These are phyloP conservation scores for Mycogone perniciosa DNA, from an alignment of 2,329 filamentous ascomycete genomes.

Conservation along the genomic window DNA sequence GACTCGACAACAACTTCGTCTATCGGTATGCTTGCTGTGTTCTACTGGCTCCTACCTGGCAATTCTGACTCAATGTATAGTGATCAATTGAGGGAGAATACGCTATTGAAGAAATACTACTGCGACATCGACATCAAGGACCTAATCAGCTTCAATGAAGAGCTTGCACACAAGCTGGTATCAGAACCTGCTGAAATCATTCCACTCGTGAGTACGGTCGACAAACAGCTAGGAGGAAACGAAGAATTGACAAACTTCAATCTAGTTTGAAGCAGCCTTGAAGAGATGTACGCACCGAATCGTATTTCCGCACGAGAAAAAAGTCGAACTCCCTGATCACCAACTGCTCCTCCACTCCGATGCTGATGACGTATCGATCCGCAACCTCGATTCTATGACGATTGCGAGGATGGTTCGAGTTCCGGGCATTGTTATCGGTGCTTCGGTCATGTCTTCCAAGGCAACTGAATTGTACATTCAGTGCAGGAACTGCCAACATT, in stretches of 20 bases:
- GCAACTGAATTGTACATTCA: conserved; percentile 80
- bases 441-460: conserved; percentile 94
- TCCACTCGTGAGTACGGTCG: conserved; percentile 58
- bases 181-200: conserved; percentile 91
- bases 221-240: too few species aligned
- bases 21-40: conserved; percentile 63
- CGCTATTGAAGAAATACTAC: conserved; percentile 86
- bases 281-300: conserved; percentile 90
- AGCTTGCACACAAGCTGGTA: conserved; percentile 81
- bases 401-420: conserved; percentile 94
- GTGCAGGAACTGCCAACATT: conserved; percentile 78
- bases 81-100: conserved; percentile 93
- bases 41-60: neutral
- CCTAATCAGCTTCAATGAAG: conserved; percentile 92
- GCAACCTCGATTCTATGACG: conserved; percentile 85
- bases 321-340: conserved; percentile 73
- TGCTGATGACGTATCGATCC: conserved; percentile 84
- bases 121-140: conserved; percentile 96
- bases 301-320: conserved; percentile 69
- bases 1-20: conserved; percentile 88
- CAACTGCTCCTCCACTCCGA: conserved; percentile 92
- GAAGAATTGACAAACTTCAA: neutral
- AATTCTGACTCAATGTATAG: conserved; percentile 39
- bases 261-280: conserved; percentile 81
- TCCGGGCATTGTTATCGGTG: conserved; percentile 94